Base-by-base conservation (phyloP, 1,139 yeast species). In the Pichia kudriavzevii region DNA sequence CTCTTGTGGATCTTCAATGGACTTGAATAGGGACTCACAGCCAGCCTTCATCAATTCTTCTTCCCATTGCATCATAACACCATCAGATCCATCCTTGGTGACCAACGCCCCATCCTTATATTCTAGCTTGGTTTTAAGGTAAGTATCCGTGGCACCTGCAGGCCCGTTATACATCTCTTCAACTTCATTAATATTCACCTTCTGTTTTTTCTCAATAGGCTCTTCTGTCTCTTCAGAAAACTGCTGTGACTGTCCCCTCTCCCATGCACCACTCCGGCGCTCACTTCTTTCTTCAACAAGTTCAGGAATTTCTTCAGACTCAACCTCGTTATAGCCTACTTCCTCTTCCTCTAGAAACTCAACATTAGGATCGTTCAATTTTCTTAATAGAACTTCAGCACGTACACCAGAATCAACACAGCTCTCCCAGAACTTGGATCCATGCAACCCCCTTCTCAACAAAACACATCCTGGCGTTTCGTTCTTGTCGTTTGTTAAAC, bases 41-140 rank as follows among this genome's bases (percentile, higher is more conserved):
- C 94, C 94, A 16, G 78, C 65, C 41, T 68, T 64, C 97, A 88
- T 88, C 38, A 88, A 67, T 20, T 76, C 75, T 4, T 75, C 69
- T 57, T 88, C 97, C 97, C 97, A 88, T 47, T 81, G 80, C 97
- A 88, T 88, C 97, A 88, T 88, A 3, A 88, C 96, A 19, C 96
- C 97, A 51, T 88, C 97, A 32, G 75, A 69, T 40, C 78, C 67
- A 21, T 72, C 75, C 42, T 74, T 68, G 2, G 97, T 88, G 23
- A 82, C 64, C 17, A 88, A 66, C 0, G 91, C 78, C 45, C 71
- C 76, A 35, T 79, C 80, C 15, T 70, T 72, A 55, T 84, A 88
- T 49, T 75, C 77, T 27, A 88, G 64, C 47, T 78, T 68, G 5
- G 91, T 73, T 11, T 67, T 58, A 34, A 88, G 66, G 52, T 79